phyloP scores from a whole-genome alignment of 1,284 basidiomycete species.

The Cutaneotrichosporon sp. region DNA sequence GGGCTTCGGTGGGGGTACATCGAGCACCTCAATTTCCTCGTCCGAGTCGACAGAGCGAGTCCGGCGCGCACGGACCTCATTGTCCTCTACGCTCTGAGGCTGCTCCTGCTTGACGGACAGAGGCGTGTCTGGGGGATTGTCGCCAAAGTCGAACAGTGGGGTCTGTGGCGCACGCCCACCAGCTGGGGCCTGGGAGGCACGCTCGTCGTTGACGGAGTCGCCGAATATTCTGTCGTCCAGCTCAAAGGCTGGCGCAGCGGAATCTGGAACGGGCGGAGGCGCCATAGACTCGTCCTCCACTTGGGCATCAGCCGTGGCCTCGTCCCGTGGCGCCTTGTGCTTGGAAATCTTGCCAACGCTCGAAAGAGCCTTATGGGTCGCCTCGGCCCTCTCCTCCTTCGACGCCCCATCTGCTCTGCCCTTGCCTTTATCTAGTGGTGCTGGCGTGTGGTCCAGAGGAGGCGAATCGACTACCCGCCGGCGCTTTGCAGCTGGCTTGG shows the following conservation, averaged over 20 bases:
- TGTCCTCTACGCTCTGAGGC: background rate
- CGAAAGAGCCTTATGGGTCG: background rate
- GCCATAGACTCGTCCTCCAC: background rate
- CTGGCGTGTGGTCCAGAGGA: background rate
- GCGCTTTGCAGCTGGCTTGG: too few species aligned
- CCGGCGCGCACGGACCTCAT: background rate
- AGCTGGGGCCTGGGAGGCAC: background rate
- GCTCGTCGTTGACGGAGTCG: background rate
- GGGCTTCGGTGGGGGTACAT: background rate
- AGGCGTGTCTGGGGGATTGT: background rate
- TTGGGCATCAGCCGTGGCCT: background rate
- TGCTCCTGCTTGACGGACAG: background rate
- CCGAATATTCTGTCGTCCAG: background rate
- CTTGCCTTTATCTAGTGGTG: background rate
- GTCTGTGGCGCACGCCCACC: background rate
- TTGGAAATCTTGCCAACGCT: background rate
- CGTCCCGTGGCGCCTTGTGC: background rate
- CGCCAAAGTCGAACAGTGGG: conserved; percentile 1
- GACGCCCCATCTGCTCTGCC: background rate
- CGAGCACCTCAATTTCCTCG: background rate
- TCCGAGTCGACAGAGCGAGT: background rate
- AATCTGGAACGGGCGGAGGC: background rate
- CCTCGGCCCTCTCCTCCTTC: background rate
- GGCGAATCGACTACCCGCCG: background rate
- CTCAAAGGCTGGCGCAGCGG: background rate